phyloP scores from a whole-genome alignment of 768 basidiomycete species.

The Hygrophorus pudorinus region DNA sequence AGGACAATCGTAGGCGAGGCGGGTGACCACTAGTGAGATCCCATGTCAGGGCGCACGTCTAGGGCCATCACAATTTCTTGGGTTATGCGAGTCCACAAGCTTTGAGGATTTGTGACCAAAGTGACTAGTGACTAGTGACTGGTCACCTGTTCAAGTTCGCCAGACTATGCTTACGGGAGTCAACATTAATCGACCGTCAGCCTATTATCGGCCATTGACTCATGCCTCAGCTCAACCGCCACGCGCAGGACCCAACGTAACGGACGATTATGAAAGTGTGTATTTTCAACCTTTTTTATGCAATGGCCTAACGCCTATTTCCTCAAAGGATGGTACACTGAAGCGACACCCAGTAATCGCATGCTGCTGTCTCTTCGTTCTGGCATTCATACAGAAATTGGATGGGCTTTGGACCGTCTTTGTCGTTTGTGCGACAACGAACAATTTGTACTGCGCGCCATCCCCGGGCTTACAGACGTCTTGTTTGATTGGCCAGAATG shows the following conservation, averaged over 20 bases:
- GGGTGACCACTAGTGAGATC: too few species aligned
- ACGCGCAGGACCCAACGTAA: conserved; percentile 33
- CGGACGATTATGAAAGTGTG: conserved; percentile 74
- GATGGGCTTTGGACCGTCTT: conserved; percentile 85
- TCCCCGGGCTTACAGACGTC: conserved; percentile 74
- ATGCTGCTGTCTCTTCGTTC: conserved; percentile 88
- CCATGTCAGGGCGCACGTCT: too few species aligned
- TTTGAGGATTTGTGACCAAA: too few species aligned
- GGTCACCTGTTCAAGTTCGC: too few species aligned
- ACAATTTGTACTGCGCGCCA: conserved; percentile 56
- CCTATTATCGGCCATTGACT: conserved; percentile 21
- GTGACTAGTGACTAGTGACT: too few species aligned
- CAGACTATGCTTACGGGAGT: conserved; percentile 4
- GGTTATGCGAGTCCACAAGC: too few species aligned
- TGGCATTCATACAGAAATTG: conserved; percentile 70
- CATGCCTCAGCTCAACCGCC: conserved; percentile 17
- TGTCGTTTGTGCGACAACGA: conserved; percentile 75
- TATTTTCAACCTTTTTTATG: conserved; percentile 7
- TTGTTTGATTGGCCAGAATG: conserved; percentile 85
- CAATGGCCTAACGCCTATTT: conserved; percentile 8
- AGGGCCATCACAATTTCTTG: too few species aligned
- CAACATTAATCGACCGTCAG: conserved; percentile 6
- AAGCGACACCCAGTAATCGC: conserved; percentile 66
- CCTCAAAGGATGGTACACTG: conserved; percentile 69
- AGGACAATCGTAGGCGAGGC: too few species aligned